Percentiles rank a stretch among this genome's conserved stretches.
Conservation (phyloP, 1,139 yeast genomes). For the Candida sp. region DNA sequence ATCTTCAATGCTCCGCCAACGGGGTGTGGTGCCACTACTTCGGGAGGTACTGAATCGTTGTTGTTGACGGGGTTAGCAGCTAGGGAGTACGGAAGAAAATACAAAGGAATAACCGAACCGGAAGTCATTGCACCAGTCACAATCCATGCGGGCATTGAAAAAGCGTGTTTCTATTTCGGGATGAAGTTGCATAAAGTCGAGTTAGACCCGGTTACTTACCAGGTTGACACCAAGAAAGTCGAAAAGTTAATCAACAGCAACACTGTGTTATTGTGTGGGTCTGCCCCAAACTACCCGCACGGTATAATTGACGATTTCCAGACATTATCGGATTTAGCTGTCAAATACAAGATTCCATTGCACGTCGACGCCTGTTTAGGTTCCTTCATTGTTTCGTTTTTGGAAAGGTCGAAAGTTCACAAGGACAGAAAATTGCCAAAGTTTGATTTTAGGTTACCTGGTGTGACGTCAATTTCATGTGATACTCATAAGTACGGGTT, state of each 20-base stretch:
- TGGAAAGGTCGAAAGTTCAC: slow-evolving; percentile 66
- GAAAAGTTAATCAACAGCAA: slow-evolving; percentile 70
- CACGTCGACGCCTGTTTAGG: slow-evolving; percentile 98
- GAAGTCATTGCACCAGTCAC: slow-evolving; percentile 92
- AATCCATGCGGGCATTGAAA: slow-evolving; percentile 95
- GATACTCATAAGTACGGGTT: slow-evolving; percentile 98
- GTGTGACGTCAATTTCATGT: slow-evolving; percentile 97
- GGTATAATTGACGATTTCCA: slow-evolving; percentile 93
- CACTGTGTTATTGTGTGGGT: slow-evolving; percentile 86
- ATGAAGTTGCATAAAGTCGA: slow-evolving; percentile 86
- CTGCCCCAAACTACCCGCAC: slow-evolving; percentile 98
- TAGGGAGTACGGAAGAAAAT: slow-evolving; percentile 60
- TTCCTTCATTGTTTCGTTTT: slow-evolving; percentile 84
- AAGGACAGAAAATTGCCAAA: slow-evolving; percentile 48
- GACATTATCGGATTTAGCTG: slow-evolving; percentile 69
- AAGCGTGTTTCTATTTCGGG: slow-evolving; percentile 91
- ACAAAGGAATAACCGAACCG: slow-evolving; percentile 69
- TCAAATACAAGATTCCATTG: slow-evolving; percentile 68
- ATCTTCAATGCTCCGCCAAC: slow-evolving; percentile 75
- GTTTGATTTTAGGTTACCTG: slow-evolving; percentile 88
- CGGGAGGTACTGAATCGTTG: slow-evolving; percentile 97
- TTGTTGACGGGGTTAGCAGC: slow-evolving; percentile 89
- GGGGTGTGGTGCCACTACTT: slow-evolving; percentile 89
- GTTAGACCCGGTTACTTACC: slow-evolving; percentile 66
- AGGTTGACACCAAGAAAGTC: slow-evolving; percentile 71